A percentile compares a stretch with the other conserved stretches of the same genome.
These are phyloP conservation scores for Aureobasidium sp. DNA, from an alignment of 2,329 filamentous ascomycete genomes.

Conservation along the genomic window DNA sequence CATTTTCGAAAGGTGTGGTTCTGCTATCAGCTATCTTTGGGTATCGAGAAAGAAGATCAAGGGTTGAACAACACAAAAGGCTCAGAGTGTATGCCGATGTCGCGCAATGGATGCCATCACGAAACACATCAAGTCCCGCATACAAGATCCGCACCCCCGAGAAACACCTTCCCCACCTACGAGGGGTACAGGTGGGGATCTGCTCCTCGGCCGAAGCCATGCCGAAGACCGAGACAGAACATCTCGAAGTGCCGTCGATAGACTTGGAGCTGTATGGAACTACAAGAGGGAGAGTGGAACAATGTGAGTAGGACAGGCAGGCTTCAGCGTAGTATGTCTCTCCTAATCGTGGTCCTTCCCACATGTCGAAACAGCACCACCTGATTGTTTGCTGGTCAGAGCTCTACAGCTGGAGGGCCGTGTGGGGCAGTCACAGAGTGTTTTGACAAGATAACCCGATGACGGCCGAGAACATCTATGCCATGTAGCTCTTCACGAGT, in stretches of 20 bases:
- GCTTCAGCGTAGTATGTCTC: background rate
- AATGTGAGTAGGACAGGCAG: background rate
- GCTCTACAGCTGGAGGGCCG: background rate
- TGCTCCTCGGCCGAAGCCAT: background rate
- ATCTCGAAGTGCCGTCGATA: background rate
- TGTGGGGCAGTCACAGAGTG: constrained; percentile 11
- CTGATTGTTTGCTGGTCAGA: constrained; percentile 6
- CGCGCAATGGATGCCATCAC: background rate
- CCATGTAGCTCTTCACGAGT: background rate
- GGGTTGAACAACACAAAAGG: background rate
- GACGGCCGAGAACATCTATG: background rate
- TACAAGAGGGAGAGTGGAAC: background rate
- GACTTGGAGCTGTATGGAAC: background rate
- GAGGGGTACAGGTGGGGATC: constrained; percentile 3
- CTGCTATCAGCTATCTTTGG: background rate
- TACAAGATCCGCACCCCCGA: background rate
- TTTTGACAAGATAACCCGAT: constrained; percentile 5
- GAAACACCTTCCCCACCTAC: constrained; percentile 8
- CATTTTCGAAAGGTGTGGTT: constrained; percentile 4
- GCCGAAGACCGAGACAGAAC: background rate
- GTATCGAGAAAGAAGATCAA: background rate
- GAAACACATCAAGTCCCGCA: constrained; percentile 7
- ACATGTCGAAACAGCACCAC: constrained; percentile 1
- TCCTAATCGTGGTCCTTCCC: background rate
- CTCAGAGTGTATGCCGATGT: constrained; percentile 1